phyloP scores from a whole-genome alignment of 768 basidiomycete genomes.

The Collybiopsis confluens region DNA sequence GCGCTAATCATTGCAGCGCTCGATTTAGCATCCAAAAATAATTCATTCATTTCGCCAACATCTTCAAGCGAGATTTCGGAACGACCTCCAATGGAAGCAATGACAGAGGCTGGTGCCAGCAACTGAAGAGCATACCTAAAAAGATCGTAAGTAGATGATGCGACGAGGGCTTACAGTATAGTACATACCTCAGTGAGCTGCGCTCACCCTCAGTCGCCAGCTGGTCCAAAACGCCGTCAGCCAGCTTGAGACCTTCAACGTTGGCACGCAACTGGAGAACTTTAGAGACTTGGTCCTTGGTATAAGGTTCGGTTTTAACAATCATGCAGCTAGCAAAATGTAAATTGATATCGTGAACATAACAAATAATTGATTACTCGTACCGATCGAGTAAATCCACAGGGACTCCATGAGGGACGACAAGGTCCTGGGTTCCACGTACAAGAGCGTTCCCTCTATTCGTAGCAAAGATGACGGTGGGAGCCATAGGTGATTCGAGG shows the following conservation, averaged over 20 bases:
- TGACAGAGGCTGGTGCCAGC: conserved; percentile 85
- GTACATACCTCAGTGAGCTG: conserved; percentile 69
- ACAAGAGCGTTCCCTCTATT: conserved; percentile 92
- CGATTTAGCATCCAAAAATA: conserved; percentile 94
- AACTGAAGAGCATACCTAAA: conserved; percentile 86
- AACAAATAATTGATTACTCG: conserved; percentile 14
- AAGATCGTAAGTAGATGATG: conserved; percentile 7
- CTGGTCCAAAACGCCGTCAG: conserved; percentile 71
- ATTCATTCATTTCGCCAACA: conserved; percentile 86
- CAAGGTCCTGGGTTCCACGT: conserved; percentile 88
- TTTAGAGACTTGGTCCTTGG: conserved; percentile 76
- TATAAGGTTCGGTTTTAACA: conserved; percentile 86
- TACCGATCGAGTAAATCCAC: conserved; percentile 91
- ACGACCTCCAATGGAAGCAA: conserved; percentile 74
- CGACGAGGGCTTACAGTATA: conserved; percentile 1
- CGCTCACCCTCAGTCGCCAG: conserved; percentile 80
- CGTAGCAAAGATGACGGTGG: conserved; percentile 94
- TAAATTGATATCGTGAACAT: background rate
- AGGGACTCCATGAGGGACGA: conserved; percentile 91
- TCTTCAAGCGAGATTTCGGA: conserved; percentile 83
- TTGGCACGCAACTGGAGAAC: conserved; percentile 85
- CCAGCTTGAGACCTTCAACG: conserved; percentile 79
- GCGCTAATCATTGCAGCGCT: conserved; percentile 51
- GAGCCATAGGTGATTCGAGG: conserved; percentile 94
- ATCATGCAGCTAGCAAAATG: conserved; percentile 71